These are phyloP conservation scores for Meyerozyma athensensis DNA, from an alignment of 1,139 yeast genomes.

Conservation along the genomic window DNA sequence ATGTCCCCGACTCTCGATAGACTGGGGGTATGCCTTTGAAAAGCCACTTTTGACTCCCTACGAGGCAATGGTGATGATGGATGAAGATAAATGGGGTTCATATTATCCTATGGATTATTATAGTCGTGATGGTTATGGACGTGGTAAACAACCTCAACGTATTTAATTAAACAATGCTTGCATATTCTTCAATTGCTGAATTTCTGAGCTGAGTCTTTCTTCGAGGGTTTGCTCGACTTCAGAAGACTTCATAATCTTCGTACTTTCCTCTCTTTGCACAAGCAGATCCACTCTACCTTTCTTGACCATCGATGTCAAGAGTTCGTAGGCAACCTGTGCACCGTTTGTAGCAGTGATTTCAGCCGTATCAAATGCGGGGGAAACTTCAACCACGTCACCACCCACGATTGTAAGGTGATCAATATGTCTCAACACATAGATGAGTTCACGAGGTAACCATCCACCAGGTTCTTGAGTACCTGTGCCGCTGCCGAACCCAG, in stretches of 20 bases:
- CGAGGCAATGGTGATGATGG: conserved; percentile 89
- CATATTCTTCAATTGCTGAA: conserved; percentile 9
- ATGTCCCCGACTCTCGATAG: conserved; percentile 92
- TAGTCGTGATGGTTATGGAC: conserved; percentile 85
- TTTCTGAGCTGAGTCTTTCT: conserved; percentile 12
- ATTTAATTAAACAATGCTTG: conserved; percentile 3
- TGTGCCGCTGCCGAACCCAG: conserved; percentile 77
- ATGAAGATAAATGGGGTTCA: conserved; percentile 66
- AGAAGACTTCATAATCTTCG: conserved; percentile 4
- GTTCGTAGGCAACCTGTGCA: conserved; percentile 68
- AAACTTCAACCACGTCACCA: conserved; percentile 74
- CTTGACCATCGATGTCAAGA: conserved; percentile 70
- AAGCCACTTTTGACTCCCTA: conserved; percentile 93
- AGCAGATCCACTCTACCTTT: conserved; percentile 31
- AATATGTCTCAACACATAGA: conserved; percentile 54
- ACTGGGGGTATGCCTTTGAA: conserved; percentile 97
- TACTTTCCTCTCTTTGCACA: conserved; percentile 3
- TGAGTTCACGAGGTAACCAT: conserved; percentile 70
- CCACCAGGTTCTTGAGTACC: conserved; percentile 87
- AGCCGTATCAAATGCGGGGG: conserved; percentile 68
- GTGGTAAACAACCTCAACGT: conserved; percentile 65
- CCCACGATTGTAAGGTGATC: conserved; percentile 64
- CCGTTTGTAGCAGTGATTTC: conserved; percentile 75
- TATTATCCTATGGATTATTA: conserved; percentile 97
- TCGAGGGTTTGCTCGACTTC: conserved; percentile 15